phyloP scores from a whole-genome alignment of 768 basidiomycete species.

The Sarcomyxa edulis region DNA sequence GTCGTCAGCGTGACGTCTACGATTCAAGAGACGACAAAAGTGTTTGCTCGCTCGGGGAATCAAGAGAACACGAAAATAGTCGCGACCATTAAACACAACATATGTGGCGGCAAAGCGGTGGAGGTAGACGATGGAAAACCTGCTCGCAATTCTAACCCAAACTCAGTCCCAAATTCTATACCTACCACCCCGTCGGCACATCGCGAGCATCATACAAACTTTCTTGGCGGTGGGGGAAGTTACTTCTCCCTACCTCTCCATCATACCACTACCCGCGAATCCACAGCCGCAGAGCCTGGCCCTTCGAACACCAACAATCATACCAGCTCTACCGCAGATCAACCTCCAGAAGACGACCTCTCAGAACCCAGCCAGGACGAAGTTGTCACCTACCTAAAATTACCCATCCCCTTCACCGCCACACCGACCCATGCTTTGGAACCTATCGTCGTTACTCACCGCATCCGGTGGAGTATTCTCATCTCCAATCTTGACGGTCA shows the following conservation, averaged over 20 bases:
- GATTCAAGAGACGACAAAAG: conserved; percentile 70
- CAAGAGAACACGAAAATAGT: conserved; percentile 63
- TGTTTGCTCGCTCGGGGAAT: conserved; percentile 44
- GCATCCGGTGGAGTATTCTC: conserved; percentile 74
- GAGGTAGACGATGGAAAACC: too few relatives aligned
- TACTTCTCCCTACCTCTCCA: too few relatives aligned
- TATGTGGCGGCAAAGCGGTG: conserved; percentile 53
- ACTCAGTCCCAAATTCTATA: too few relatives aligned
- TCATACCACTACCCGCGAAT: too few relatives aligned
- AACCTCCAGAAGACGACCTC: conserved; percentile 13
- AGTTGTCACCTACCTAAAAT: conserved; percentile 52
- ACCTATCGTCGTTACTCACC: conserved; percentile 73
- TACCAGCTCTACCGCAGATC: conserved; percentile 1
- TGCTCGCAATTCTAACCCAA: too few relatives aligned
- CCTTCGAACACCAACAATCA: not conserved
- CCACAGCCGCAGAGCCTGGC: conserved; percentile 9
- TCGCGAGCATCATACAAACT: conserved; percentile 2
- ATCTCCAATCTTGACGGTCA: conserved; percentile 89
- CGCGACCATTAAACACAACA: conserved; percentile 61
- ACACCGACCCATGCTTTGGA: conserved; percentile 73
- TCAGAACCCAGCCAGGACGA: conserved; percentile 31
- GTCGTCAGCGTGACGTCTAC: conserved; percentile 63
- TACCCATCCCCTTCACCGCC: conserved; percentile 52
- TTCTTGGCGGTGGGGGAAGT: too few relatives aligned
- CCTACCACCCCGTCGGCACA: conserved; percentile 2